Percentiles rank a stretch among this genome's conserved stretches.
These are phyloP conservation scores for Lodderomyces beijingensis DNA, from an alignment of 1,139 yeast species.

Conservation along the genomic window DNA sequence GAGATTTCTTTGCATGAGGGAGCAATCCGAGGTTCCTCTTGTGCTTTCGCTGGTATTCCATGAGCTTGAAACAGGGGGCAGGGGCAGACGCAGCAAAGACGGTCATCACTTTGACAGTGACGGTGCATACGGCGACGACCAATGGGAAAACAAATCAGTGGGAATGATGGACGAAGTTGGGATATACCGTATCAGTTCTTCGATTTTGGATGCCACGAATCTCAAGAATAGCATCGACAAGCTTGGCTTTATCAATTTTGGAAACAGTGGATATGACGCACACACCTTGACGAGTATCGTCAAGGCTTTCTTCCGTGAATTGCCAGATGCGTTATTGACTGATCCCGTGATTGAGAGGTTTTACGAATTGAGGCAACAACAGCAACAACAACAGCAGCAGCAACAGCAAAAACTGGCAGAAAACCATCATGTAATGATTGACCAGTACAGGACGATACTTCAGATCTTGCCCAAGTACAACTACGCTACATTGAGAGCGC, in stretches of 20 bases:
- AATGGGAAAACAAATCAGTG: not conserved
- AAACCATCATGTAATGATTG: no score
- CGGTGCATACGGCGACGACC: no score
- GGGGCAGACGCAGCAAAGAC: no score
- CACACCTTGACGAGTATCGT: conserved; percentile 90
- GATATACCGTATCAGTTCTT: conserved; percentile 86
- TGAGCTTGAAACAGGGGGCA: conserved; percentile 80
- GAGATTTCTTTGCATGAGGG: conserved; percentile 68
- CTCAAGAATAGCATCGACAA: conserved; percentile 72
- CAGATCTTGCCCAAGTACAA: conserved; percentile 49
- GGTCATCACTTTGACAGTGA: no score
- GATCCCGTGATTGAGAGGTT: conserved; percentile 46
- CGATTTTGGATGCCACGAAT: conserved; percentile 70
- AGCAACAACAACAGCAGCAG: conserved; percentile 3
- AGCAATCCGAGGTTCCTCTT: conserved; percentile 56
- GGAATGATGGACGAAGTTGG: conserved; percentile 73
- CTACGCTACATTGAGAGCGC: conserved; percentile 60
- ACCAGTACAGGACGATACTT: conserved; percentile 32
- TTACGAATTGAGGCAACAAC: conserved; percentile 21
- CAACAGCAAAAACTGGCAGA: no score
- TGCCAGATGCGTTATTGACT: conserved; percentile 83
- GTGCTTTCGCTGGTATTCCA: conserved; percentile 61
- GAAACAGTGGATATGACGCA: conserved; percentile 71
- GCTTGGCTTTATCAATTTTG: conserved; percentile 54
- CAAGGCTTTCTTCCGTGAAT: conserved; percentile 77